These are phyloP conservation scores for Yamadazyma conglobata DNA, from an alignment of 1,139 yeast genomes.

Conservation along the genomic window DNA sequence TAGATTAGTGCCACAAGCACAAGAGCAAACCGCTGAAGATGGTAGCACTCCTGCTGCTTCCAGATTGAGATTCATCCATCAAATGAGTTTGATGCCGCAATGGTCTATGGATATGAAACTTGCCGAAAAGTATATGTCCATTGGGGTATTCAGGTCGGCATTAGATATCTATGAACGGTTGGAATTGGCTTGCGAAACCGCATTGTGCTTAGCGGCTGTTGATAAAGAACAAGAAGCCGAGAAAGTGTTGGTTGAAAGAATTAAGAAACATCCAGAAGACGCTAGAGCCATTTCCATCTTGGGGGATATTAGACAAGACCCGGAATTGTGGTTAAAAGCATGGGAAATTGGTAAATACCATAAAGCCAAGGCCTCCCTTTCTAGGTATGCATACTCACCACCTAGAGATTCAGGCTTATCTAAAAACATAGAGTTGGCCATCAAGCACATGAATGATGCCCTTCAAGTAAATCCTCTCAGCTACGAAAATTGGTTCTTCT, in stretches of 20 bases:
- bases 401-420: constrained; percentile 52
- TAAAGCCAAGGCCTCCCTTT: constrained; percentile 81
- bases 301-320: constrained; percentile 83
- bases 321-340: constrained; percentile 74
- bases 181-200: constrained; percentile 76
- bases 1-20: constrained; percentile 53
- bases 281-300: constrained; percentile 81
- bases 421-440: constrained; percentile 53
- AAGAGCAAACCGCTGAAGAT: constrained; percentile 19
- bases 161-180: constrained; percentile 84
- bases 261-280: constrained; percentile 61
- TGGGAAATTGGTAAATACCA: constrained; percentile 86
- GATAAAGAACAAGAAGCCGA: constrained; percentile 73
- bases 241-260: constrained; percentile 51
- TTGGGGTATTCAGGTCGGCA: constrained; percentile 86
- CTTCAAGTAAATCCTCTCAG: constrained; percentile 72
- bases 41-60: constrained; percentile 33
- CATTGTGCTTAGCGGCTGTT: constrained; percentile 84
- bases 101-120: constrained; percentile 81
- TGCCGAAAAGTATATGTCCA: constrained; percentile 84
- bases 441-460: constrained; percentile 71
- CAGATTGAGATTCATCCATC: constrained; percentile 69
- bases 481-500: constrained; percentile 85
- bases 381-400: constrained; percentile 67
- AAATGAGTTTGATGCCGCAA: constrained; percentile 73